These are phyloP conservation scores for Globisporangium emineosum DNA, from an alignment of 352 stramenopile genomes.

Conservation along the genomic window DNA sequence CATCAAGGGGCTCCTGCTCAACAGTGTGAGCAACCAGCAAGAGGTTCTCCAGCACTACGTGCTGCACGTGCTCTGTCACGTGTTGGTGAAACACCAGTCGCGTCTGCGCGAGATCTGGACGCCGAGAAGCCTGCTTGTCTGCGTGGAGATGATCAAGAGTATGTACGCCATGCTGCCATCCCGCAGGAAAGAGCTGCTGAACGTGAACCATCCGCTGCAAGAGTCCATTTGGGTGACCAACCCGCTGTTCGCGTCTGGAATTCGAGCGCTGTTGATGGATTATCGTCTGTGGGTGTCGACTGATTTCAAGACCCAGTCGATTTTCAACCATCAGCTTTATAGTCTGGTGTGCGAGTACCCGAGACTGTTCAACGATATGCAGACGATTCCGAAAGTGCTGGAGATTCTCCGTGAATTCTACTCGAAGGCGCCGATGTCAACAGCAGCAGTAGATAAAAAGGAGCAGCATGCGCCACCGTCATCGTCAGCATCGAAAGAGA, in stretches of 20 bases:
- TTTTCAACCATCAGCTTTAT: slow-evolving; percentile 80
- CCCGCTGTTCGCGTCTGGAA: slow-evolving; percentile 63
- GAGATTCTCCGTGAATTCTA: slow-evolving; percentile 68
- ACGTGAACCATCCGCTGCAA: slow-evolving; percentile 55
- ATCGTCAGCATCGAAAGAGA: slow-evolving; percentile 6
- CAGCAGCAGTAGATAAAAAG: slow-evolving; percentile 1
- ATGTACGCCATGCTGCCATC: slow-evolving; percentile 48
- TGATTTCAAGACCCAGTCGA: slow-evolving; percentile 76
- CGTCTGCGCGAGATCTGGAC: slow-evolving; percentile 51
- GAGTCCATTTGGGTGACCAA: slow-evolving; percentile 70
- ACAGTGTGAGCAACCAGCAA: slow-evolving; percentile 49
- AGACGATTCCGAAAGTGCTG: slow-evolving; percentile 53
- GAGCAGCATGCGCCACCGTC: neutral
- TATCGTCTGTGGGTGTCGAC: slow-evolving; percentile 60
- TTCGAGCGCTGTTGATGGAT: slow-evolving; percentile 66
- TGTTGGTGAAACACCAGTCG: slow-evolving; percentile 43
- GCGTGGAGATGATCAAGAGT: slow-evolving; percentile 62
- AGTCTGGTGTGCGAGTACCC: slow-evolving; percentile 65
- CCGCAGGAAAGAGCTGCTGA: slow-evolving; percentile 21
- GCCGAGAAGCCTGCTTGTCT: slow-evolving; percentile 57
- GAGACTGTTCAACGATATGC: slow-evolving; percentile 61
- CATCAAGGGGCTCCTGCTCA: slow-evolving; percentile 61
- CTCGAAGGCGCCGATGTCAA: slow-evolving; percentile 11
- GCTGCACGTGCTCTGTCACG: slow-evolving; percentile 63
- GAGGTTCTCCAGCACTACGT: slow-evolving; percentile 56